Conservation (phyloP, 2,329 filamentous ascomycete species). For the Colletotrichum abscissum region DNA sequence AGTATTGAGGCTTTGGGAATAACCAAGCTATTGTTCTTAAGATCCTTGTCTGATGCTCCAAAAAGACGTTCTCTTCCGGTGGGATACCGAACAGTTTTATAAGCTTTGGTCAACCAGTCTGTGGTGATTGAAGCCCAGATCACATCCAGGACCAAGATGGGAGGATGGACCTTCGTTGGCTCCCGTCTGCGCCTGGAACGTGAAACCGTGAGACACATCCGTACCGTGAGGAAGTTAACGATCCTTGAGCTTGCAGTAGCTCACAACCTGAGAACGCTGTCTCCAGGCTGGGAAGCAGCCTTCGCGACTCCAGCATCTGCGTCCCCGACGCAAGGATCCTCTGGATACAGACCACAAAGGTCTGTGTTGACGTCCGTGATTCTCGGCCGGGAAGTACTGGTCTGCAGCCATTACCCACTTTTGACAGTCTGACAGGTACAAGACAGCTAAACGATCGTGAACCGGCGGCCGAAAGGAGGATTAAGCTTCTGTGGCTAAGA, state of each 20-base stretch:
- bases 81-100: conserved; percentile 33
- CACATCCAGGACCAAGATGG: neutral
- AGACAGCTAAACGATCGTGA: neutral
- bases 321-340: conserved; percentile 21
- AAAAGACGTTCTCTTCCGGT: neutral
- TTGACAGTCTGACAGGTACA: conserved; percentile 1
- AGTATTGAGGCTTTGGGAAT: conserved; percentile 10
- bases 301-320: conserved; percentile 4
- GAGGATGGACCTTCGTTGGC: neutral
- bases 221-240: neutral
- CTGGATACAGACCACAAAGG: neutral
- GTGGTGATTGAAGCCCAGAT: neutral
- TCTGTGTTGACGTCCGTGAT: conserved; percentile 11
- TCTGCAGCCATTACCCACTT: neutral
- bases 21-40: conserved; percentile 28
- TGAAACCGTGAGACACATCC: conserved; percentile 22
- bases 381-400: conserved; percentile 5
- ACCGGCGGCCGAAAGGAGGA: neutral
- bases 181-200: neutral
- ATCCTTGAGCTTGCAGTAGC: neutral
- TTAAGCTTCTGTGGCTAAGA: conserved; percentile 6
- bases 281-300: neutral
- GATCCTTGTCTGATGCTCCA: conserved; percentile 30
- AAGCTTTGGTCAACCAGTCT: conserved; percentile 19
- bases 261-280: neutral